Conservation (phyloP, 2,329 filamentous ascomycete genomes). For the Blumeria graminis region DNA sequence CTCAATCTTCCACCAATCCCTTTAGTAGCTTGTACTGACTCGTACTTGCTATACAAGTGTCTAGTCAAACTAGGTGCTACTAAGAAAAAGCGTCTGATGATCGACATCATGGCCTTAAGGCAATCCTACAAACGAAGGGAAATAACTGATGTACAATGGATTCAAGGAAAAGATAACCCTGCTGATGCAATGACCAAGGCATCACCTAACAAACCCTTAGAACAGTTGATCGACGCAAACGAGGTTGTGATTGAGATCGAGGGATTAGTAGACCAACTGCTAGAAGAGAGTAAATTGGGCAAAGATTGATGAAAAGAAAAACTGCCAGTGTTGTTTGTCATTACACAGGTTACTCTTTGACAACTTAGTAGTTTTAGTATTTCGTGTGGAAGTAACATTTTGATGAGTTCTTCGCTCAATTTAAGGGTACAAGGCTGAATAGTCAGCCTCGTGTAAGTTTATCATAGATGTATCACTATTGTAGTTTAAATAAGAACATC, state of each 20-base stretch:
- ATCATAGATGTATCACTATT: no score
- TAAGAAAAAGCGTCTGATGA: not conserved
- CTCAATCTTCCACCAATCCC: not conserved
- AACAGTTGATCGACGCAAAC: not conserved
- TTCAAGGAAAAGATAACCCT: not conserved
- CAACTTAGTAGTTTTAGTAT: no score
- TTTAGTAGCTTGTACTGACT: not conserved
- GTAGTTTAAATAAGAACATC: no score
- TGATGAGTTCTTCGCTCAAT: no score
- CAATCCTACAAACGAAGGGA: not conserved
- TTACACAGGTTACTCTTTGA: no score
- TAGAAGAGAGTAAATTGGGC: not conserved
- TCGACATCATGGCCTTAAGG: not conserved
- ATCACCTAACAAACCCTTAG: not conserved
- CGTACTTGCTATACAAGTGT: no score
- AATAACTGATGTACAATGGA: not conserved
- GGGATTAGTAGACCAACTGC: not conserved
- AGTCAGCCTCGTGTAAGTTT: no score
- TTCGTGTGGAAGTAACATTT: no score
- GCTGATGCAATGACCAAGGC: not conserved
- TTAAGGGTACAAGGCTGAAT: no score
- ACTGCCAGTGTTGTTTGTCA: not conserved
- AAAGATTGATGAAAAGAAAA: not conserved
- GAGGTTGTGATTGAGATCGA: not conserved
- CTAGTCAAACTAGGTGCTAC: no score